Base-by-base conservation (phyloP, 2,329 filamentous ascomycete species). In the Fusarium praegraminearum region DNA sequence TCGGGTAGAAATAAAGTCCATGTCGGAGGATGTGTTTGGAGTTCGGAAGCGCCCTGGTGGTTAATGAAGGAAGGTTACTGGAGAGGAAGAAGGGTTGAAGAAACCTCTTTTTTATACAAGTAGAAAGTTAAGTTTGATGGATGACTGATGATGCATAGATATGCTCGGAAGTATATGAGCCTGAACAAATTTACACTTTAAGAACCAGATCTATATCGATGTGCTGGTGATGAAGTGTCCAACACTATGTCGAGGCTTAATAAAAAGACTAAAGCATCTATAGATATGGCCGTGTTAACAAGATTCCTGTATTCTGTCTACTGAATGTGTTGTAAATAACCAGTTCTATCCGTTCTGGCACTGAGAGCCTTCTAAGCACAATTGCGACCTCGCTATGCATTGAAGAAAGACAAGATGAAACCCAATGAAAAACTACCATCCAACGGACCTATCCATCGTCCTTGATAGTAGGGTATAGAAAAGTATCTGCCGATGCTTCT, bases 291-390 rank as follows among this genome's bases (percentile, higher is more conserved):
- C 7, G 9, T 46, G 12, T 32, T 12, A 38, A 38, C 7, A 20
- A 22, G 28, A 22, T 4, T 16, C 24, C 30, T 16, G 18, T 51
- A 4, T 40, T 46, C 8, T 32, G 15, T 28, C 26, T 28, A 7
- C 24, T 41, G 18, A 51, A 51, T 40, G 15, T 28, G n/a, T 28
- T 16, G 18, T 7, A 38, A 35, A 41, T 30, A 38, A 49, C n/a
- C 36, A 26, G 26, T 24, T 64, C 61, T 64, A 64, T 44, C 44
- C 15, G 8, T 26, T 38, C 16, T 20, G 22, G n/a, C 26, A 45
- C 24, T 30, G 22, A 24, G 38, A 45, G 44, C 44, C 61, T 50
- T 41, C 61, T 64, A 64, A 64, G 24, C 45, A 57, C 18, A 32
- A 38, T 24, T 26, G 22, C 40, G 16, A 26, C 30, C 32, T 49